Conservation (phyloP, 169 alveolate species). For the Prorocentrum cordatum region DNA sequence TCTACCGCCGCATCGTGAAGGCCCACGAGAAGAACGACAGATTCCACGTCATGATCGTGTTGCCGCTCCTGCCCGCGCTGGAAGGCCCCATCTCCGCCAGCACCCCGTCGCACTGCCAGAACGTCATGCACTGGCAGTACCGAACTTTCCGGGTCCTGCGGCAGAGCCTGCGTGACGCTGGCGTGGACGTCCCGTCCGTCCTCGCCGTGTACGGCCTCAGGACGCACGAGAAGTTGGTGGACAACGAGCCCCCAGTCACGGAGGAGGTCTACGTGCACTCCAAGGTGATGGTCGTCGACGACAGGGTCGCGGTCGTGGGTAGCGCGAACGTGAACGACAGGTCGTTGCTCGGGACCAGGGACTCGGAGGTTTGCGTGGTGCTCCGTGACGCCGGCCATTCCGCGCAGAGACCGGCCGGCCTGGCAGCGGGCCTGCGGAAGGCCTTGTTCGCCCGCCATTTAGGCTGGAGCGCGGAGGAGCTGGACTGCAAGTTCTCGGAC, state of each 20-base stretch:
- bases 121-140: slow-evolving; percentile 58
- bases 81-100: not conserved
- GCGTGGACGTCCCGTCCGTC: not conserved
- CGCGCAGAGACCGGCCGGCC: not conserved
- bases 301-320: slow-evolving; percentile 4
- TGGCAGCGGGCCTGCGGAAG: slow-evolving; percentile 26
- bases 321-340: slow-evolving; percentile 43
- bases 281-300: not conserved
- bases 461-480: not conserved
- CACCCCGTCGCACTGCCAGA: not conserved
- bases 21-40: slow-evolving; percentile 12
- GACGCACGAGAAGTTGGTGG: slow-evolving; percentile 13
- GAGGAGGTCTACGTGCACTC: slow-evolving; percentile 55
- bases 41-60: slow-evolving; percentile 14
- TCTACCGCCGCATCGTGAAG: slow-evolving; percentile 1
- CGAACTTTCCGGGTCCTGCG: slow-evolving; percentile 25
- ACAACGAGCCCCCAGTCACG: slow-evolving; percentile 9
- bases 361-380: slow-evolving; percentile 12
- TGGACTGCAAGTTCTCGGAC: no score
- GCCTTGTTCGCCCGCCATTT: slow-evolving; percentile 22
- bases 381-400: not conserved
- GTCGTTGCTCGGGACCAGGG: slow-evolving; percentile 53
- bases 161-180: not conserved
- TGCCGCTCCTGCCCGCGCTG: slow-evolving; percentile 44
- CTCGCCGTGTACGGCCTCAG: slow-evolving; percentile 34